Evolutionary conservation across 176 grass and related monocot genomes (phyloP).

Genomic region (Cenchrus fungigraminus): DNA sequence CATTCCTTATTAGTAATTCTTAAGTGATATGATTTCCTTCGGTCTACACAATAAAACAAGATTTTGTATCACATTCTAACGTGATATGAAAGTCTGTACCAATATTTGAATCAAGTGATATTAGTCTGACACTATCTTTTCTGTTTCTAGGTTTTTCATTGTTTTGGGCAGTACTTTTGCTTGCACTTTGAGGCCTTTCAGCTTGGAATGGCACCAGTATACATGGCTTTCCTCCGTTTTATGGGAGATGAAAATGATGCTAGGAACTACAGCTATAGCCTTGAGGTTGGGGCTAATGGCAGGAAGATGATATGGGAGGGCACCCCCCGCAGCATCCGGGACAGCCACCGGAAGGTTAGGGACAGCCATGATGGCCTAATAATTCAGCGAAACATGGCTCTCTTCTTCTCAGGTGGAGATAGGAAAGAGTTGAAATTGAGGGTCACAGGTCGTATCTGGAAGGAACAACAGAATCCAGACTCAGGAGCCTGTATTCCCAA

Average conservation of each 20-base stretch:
- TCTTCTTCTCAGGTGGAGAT: constrained; percentile 95
- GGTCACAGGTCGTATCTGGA: constrained; percentile 93
- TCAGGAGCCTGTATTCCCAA: constrained; percentile 75
- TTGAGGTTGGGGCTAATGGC: constrained; percentile 85
- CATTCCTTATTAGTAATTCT: neutral
- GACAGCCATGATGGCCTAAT: constrained; percentile 92
- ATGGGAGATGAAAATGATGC: constrained; percentile 92
- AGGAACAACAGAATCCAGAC: constrained; percentile 75
- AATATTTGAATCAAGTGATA: constrained; percentile 21
- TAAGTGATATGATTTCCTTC: too few species aligned
- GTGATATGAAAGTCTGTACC: constrained; percentile 2
- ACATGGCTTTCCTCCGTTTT: constrained; percentile 94
- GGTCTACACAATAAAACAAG: neutral
- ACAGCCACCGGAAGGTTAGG: constrained; percentile 87
- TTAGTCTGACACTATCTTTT: constrained; percentile 9
- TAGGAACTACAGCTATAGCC: constrained; percentile 79
- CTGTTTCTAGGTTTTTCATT: constrained; percentile 74
- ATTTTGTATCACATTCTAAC: neutral
- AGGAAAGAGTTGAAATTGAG: constrained; percentile 92
- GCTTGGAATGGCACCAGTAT: constrained; percentile 89
- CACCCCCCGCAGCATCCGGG: constrained; percentile 82
- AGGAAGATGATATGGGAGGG: constrained; percentile 90
- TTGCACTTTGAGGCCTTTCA: constrained; percentile 95
- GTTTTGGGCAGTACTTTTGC: constrained; percentile 96
- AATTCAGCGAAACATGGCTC: constrained; percentile 91